Evolutionary conservation across 805 yeast genomes (phyloP), one percentile per base, ranked within the genome.

Genomic region (Metschnikowia aberdeeniae): DNA sequence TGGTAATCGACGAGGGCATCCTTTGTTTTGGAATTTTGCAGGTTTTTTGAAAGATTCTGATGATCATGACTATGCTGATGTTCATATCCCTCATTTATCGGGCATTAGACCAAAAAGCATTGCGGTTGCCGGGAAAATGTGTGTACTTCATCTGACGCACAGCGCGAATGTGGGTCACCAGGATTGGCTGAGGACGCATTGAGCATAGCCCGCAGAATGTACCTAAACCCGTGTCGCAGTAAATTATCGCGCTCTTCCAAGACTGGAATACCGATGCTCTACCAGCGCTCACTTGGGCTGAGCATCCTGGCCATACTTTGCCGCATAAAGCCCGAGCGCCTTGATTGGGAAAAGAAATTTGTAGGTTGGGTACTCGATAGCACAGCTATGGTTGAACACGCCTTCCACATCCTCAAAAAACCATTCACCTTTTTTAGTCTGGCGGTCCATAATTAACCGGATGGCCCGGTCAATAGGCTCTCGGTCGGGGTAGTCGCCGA

Each of bases 281-380:
- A 14, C 30, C 13, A 20, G 29, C 27, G 13, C 22, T 39, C 8
- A 30, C 41, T 14, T 35, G 33, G 27, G 50, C 42, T 10, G 39
- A 10, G 51, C 42, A 14, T 55, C 46, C 44, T 56, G 52, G 8
- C 68, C 72, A 45, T 55, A 68, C 42, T 56, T 61, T 13, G 63
- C 56, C 8, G 55, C 51, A 45, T 69, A 89, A 56, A 92, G 70
- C 1, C 98, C 98, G 35, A 93, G 68, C 0, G 99, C 99, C 66
- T 93, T 93, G 55, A 92, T 85, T 1, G 97, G 84, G 64, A 93
- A 93, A 46, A 89, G 69, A 58, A 84, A 92, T 66, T 85, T 82
- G 66, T 93, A 93, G 58, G 89, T 87, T 33, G 98, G 98, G 62
- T 93, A 93, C 64, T 93, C 98, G 59, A 93, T 93, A 2, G 93